Conservation (phyloP, 257 asterid species). For the Dorcoceras hygrometricum region DNA sequence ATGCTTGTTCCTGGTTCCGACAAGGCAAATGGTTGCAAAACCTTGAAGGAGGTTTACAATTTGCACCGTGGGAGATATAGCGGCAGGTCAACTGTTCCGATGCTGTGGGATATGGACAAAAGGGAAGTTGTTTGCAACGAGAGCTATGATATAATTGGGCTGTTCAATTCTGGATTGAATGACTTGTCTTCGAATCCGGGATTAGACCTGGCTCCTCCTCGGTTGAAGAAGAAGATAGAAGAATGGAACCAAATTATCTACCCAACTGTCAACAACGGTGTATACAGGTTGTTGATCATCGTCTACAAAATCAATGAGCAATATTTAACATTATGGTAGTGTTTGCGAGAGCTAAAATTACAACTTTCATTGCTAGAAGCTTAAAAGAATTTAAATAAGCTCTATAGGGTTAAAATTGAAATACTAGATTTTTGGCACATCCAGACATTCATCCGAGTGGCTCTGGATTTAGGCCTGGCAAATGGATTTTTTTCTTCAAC, state of each 20-base stretch:
- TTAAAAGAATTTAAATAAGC: too few relatives aligned
- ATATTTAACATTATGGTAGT: too few relatives aligned
- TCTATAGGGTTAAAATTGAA: too few relatives aligned
- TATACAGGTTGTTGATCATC: conserved; percentile 51
- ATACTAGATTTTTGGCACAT: too few relatives aligned
- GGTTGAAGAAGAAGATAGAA: conserved; percentile 45
- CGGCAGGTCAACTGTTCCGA: conserved; percentile 84
- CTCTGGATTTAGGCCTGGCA: background rate
- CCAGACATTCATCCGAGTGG: too few relatives aligned
- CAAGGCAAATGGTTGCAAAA: conserved; percentile 59
- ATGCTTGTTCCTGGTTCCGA: conserved; percentile 49
- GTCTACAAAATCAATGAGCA: background rate
- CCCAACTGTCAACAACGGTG: conserved; percentile 81
- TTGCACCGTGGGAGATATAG: conserved; percentile 58
- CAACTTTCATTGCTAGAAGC: too few relatives aligned
- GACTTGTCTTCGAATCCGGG: conserved; percentile 48
- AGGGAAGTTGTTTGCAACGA: conserved; percentile 85
- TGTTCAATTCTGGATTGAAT: conserved; percentile 74
- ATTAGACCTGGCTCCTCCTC: conserved; percentile 68
- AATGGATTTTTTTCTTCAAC: background rate
- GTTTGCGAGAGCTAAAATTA: too few relatives aligned
- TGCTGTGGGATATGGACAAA: conserved; percentile 73
- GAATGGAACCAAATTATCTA: conserved; percentile 79
- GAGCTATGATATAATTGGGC: conserved; percentile 72
- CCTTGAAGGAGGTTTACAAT: conserved; percentile 65